Percentiles rank a stretch among this genome's conserved stretches.
phyloP scores from a whole-genome alignment of 2,329 filamentous ascomycete genomes.

The Hymenoscyphus salicellus region DNA sequence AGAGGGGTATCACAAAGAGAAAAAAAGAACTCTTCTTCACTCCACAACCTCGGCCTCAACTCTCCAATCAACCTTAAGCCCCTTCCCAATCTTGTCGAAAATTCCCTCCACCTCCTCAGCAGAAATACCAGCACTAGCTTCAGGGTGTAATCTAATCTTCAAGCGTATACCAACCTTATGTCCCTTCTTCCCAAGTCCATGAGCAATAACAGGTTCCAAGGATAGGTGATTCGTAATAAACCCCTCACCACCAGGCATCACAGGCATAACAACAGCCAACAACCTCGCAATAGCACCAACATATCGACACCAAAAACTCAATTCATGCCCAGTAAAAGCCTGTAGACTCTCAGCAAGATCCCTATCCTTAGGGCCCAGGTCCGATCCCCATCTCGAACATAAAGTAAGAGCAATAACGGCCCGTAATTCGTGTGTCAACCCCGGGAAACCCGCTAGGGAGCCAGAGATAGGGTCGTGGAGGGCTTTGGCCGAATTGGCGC shows the following conservation, averaged over 20 bases:
- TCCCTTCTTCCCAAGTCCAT: constrained; percentile 22
- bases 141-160: constrained; percentile 37
- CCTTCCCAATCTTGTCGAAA: constrained; percentile 53
- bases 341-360: constrained; percentile 26
- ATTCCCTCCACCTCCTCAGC: constrained; percentile 35
- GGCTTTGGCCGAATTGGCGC: constrained; percentile 62
- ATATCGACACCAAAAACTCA: constrained; percentile 35
- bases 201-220: constrained; percentile 10
- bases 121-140: constrained; percentile 14
- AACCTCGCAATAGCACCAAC: constrained; percentile 28
- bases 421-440: constrained; percentile 68
- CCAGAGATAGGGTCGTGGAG: constrained; percentile 71
- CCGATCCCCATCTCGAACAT: constrained; percentile 71
- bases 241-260: background rate
- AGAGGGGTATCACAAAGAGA: background rate
- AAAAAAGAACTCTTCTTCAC: background rate
- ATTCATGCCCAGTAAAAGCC: constrained; percentile 27
- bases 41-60: constrained; percentile 27
- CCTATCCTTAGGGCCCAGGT: constrained; percentile 49
- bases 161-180: constrained; percentile 34
- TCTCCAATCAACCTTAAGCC: constrained; percentile 44
- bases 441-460: constrained; percentile 62
- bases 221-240: background rate
- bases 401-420: constrained; percentile 69
- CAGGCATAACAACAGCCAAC: constrained; percentile 17